Percentiles rank a stretch among this genome's conserved stretches.
Evolutionary conservation across 1,284 basidiomycete genomes (phyloP).

Genomic region (Leccinum fuscescens): DNA sequence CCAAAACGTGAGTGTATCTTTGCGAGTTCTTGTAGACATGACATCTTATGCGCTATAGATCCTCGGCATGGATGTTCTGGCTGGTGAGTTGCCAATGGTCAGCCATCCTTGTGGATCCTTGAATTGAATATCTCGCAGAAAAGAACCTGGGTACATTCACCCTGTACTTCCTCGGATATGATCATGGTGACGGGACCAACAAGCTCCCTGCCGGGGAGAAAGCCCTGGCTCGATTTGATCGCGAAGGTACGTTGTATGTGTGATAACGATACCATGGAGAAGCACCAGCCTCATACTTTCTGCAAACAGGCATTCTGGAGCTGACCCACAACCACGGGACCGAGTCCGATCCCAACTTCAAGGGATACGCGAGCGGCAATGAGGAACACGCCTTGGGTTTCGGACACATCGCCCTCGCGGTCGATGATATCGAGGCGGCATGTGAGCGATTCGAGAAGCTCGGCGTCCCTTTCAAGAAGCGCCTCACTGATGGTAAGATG

Average conservation of each 20-base stretch:
- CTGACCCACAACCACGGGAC: slow-evolving; percentile 91
- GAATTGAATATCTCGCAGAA: slow-evolving; percentile 35
- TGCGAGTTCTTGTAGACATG: slow-evolving; percentile 6
- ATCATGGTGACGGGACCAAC: slow-evolving; percentile 40
- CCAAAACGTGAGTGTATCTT: slow-evolving; percentile 48
- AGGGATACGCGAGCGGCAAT: slow-evolving; percentile 83
- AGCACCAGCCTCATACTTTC: neutral
- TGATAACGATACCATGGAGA: neutral
- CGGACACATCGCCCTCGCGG: slow-evolving; percentile 85
- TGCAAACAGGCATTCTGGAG: slow-evolving; percentile 67
- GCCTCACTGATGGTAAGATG: slow-evolving; percentile 84
- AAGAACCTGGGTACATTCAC: slow-evolving; percentile 61
- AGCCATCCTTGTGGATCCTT: neutral
- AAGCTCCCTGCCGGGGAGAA: slow-evolving; percentile 51
- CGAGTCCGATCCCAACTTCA: slow-evolving; percentile 73
- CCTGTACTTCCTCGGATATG: slow-evolving; percentile 81
- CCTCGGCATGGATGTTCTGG: slow-evolving; percentile 86
- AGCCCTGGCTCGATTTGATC: slow-evolving; percentile 44
- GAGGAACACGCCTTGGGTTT: slow-evolving; percentile 79
- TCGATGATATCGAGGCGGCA: slow-evolving; percentile 81
- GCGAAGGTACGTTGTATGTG: slow-evolving; percentile 54
- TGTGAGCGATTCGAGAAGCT: slow-evolving; percentile 83
- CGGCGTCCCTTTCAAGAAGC: slow-evolving; percentile 88
- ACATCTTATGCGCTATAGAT: slow-evolving; percentile 38
- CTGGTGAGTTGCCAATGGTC: slow-evolving; percentile 38